phyloP scores from a whole-genome alignment of 495 filamentous ascomycete genomes.

The Hypoxylon perforatum region DNA sequence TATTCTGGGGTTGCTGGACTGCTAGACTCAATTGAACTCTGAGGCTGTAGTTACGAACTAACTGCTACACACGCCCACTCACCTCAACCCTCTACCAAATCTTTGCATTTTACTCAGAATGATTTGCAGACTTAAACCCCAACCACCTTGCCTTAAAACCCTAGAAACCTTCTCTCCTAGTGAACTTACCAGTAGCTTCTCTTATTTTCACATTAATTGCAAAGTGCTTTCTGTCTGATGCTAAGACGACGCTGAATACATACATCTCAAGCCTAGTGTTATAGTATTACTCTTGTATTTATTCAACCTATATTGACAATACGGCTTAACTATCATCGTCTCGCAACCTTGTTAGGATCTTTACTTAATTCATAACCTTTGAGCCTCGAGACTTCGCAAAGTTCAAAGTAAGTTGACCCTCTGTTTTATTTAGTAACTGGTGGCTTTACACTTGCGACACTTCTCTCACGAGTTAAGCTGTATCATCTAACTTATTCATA shows the following conservation, averaged over 20 bases:
- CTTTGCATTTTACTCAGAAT: neutral
- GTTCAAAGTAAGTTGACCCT: no score
- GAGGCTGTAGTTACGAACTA: conserved; percentile 18
- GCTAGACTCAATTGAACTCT: neutral
- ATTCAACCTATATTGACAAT: no score
- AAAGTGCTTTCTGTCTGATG: neutral
- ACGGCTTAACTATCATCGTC: no score
- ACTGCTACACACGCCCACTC: conserved; percentile 15
- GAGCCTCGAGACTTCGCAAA: no score
- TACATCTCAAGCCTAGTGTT: neutral
- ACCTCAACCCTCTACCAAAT: conserved; percentile 3
- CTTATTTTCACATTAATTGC: conserved; percentile 1
- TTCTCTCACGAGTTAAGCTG: no score
- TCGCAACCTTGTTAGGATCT: no score
- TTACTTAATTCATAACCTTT: no score
- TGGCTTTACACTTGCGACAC: no score
- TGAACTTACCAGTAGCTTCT: neutral
- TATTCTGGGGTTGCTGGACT: neutral
- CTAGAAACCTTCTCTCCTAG: neutral
- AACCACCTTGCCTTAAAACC: neutral
- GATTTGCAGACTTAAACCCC: neutral
- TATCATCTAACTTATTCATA: no score
- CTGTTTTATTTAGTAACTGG: no score
- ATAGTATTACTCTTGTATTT: no score
- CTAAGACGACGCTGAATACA: neutral